A percentile compares a stretch with the other conserved stretches of the same genome.
Conservation (phyloP, 257 asterid genomes). For the Primulina huaijiensis region DNA sequence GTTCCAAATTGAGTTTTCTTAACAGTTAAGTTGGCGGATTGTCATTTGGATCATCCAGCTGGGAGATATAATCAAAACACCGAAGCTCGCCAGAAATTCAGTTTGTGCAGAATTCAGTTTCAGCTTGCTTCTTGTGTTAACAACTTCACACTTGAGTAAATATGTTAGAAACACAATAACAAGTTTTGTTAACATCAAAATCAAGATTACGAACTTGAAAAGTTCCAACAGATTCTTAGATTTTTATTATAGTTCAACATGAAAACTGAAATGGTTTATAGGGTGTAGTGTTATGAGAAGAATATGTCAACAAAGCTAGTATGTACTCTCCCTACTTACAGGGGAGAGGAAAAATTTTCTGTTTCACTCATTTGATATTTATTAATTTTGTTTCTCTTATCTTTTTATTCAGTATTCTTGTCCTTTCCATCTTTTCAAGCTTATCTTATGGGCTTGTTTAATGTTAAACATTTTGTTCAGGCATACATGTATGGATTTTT, state of each 20-base stretch:
- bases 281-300: slow-evolving; percentile 7
- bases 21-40: too few relatives aligned
- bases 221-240: too few relatives aligned
- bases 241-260: slow-evolving; percentile 11
- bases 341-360: slow-evolving; percentile 16
- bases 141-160: too few relatives aligned
- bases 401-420: slow-evolving; percentile 15
- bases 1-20: too few relatives aligned
- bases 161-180: too few relatives aligned
- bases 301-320: slow-evolving; percentile 1
- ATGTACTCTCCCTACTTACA: neutral
- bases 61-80: too few relatives aligned
- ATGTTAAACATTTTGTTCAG: slow-evolving; percentile 39
- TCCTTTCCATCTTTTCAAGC: slow-evolving; percentile 9
- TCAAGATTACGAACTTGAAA: too few relatives aligned
- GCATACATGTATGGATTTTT: slow-evolving; percentile 99
- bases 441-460: slow-evolving; percentile 15
- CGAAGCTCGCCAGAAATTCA: too few relatives aligned
- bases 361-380: slow-evolving; percentile 9
- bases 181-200: too few relatives aligned
- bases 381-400: neutral
- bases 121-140: too few relatives aligned
- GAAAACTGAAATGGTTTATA: neutral
- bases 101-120: too few relatives aligned
- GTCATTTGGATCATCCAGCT: too few relatives aligned